These are phyloP conservation scores for Pseudofabraea citricarpa DNA, from an alignment of 2,329 filamentous ascomycete species.

Conservation along the genomic window DNA sequence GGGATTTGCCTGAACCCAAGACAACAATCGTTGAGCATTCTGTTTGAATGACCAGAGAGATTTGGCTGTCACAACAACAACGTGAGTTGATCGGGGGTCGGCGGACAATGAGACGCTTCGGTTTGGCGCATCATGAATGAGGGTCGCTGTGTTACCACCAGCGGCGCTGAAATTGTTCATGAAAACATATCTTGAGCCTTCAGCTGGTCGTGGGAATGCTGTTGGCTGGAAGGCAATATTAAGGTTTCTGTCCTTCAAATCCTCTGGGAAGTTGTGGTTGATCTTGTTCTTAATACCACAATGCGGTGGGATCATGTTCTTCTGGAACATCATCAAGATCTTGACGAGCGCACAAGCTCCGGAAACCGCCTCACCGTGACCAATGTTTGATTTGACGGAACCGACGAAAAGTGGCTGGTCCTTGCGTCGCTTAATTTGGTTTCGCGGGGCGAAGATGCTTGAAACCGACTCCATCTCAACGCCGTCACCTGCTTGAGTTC, in stretches of 20 bases:
- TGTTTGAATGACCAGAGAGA: slow-evolving; percentile 19
- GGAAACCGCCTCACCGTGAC: slow-evolving; percentile 20
- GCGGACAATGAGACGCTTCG: slow-evolving; percentile 28
- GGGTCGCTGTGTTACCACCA: slow-evolving; percentile 17
- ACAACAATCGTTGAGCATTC: slow-evolving; percentile 19
- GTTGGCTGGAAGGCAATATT: slow-evolving; percentile 15
- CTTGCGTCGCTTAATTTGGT: slow-evolving; percentile 35
- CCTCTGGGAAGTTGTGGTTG: slow-evolving; percentile 20
- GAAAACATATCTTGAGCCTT: slow-evolving; percentile 30
- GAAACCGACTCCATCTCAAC: slow-evolving; percentile 64
- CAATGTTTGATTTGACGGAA: slow-evolving; percentile 14
- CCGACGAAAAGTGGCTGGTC: slow-evolving; percentile 47
- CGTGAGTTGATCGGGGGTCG: slow-evolving; percentile 35
- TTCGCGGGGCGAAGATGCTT: slow-evolving; percentile 51
- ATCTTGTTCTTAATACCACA: slow-evolving; percentile 26
- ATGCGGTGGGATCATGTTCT: slow-evolving; percentile 20
- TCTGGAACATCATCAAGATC: slow-evolving; percentile 22
- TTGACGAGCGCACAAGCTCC: slow-evolving; percentile 23
- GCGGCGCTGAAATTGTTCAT: slow-evolving; percentile 44
- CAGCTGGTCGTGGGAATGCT: slow-evolving; percentile 27
- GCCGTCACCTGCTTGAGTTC: slow-evolving; percentile 7
- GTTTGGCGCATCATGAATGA: slow-evolving; percentile 17
- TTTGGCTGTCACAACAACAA: slow-evolving; percentile 43
- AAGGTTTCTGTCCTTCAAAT: slow-evolving; percentile 28
- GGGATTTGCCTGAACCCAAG: slow-evolving; percentile 19